These are phyloP conservation scores for Macrocybe gigantea DNA, from an alignment of 768 basidiomycete species.

Conservation along the genomic window DNA sequence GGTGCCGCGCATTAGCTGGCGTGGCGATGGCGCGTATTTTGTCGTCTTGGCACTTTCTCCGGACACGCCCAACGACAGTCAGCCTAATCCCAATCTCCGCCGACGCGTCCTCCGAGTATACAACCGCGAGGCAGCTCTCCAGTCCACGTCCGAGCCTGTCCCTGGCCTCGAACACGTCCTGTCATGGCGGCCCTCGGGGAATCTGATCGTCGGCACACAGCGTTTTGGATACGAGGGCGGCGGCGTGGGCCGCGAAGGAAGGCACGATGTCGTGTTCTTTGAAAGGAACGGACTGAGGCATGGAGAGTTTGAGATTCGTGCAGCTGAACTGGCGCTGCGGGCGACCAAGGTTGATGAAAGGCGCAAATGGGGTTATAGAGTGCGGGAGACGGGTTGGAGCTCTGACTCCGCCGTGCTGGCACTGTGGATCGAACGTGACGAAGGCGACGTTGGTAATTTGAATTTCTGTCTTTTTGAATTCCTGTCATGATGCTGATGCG, in stretches of 20 bases:
- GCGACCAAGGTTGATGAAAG: slow-evolving; percentile 25
- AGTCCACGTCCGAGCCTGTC: slow-evolving; percentile 80
- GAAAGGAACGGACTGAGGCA: slow-evolving; percentile 93
- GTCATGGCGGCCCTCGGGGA: slow-evolving; percentile 86
- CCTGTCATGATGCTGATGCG: slow-evolving; percentile 1
- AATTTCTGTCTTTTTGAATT: background rate
- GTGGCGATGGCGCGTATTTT: slow-evolving; percentile 90
- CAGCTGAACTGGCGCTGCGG: slow-evolving; percentile 22
- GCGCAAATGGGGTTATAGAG: slow-evolving; percentile 58
- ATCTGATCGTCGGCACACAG: slow-evolving; percentile 77
- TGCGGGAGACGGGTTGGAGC: slow-evolving; percentile 81
- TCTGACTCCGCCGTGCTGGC: slow-evolving; percentile 81
- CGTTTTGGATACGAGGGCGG: slow-evolving; percentile 75
- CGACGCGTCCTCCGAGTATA: slow-evolving; percentile 69
- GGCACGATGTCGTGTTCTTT: slow-evolving; percentile 88
- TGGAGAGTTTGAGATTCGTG: slow-evolving; percentile 73
- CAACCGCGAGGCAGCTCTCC: slow-evolving; percentile 65
- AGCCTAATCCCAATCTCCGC: slow-evolving; percentile 20
- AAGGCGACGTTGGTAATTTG: slow-evolving; percentile 64
- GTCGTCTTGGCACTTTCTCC: slow-evolving; percentile 72
- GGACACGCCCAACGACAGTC: slow-evolving; percentile 11
- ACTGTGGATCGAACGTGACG: slow-evolving; percentile 72
- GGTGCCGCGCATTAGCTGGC: slow-evolving; percentile 79
- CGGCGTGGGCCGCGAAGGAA: slow-evolving; percentile 56
- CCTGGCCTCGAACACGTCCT: slow-evolving; percentile 76